phyloP scores from a whole-genome alignment of 1,139 yeast genomes.

The Pneumocystis jirovecii region DNA sequence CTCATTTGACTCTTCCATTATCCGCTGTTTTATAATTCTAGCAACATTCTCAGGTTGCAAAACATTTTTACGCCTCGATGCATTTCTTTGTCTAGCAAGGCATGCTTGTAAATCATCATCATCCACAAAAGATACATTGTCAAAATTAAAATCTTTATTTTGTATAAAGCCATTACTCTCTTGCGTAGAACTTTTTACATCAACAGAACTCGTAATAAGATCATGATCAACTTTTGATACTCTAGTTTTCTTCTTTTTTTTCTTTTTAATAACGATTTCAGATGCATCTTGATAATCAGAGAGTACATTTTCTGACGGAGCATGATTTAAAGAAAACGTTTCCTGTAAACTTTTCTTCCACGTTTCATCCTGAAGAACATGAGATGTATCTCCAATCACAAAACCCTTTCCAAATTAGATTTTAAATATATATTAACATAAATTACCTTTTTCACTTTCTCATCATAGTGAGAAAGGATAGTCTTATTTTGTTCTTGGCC shows the following conservation, averaged over 20 bases:
- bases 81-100: slow-evolving; percentile 31
- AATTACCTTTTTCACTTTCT: slow-evolving; percentile 16
- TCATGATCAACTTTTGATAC: slow-evolving; percentile 16
- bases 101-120: slow-evolving; percentile 37
- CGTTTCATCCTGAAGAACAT: slow-evolving; percentile 12
- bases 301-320: slow-evolving; percentile 22
- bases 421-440: slow-evolving; percentile 19
- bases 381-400: neutral
- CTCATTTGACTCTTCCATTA: neutral
- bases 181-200: slow-evolving; percentile 5
- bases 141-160: neutral
- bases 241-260: slow-evolving; percentile 15
- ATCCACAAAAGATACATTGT: slow-evolving; percentile 27
- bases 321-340: slow-evolving; percentile 14
- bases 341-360: slow-evolving; percentile 12
- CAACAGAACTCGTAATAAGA: slow-evolving; percentile 17
- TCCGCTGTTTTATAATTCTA: neutral
- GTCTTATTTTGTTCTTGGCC: slow-evolving; percentile 21
- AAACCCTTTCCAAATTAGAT: slow-evolving; percentile 14
- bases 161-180: slow-evolving; percentile 10
- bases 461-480: slow-evolving; percentile 20
- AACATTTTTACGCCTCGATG: slow-evolving; percentile 24
- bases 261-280: slow-evolving; percentile 36
- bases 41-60: slow-evolving; percentile 27
- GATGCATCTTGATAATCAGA: slow-evolving; percentile 11